Percentiles rank a stretch among this genome's conserved stretches.
These are phyloP conservation scores for Glomus cerebriforme DNA, from an alignment of 192 early-diverging fungal species.

Conservation along the genomic window DNA sequence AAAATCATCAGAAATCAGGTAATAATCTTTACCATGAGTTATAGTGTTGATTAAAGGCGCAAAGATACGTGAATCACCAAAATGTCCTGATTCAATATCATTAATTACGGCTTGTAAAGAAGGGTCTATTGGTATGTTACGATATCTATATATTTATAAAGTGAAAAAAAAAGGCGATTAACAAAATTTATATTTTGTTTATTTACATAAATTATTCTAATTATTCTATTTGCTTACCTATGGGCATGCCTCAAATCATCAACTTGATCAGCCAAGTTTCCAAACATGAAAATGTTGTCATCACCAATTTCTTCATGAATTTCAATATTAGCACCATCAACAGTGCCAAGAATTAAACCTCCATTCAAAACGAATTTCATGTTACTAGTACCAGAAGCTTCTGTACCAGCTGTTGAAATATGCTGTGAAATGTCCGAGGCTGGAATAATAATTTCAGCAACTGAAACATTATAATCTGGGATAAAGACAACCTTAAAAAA, in stretches of 20 bases:
- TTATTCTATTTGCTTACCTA: conserved; percentile 40
- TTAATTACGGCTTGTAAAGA: conserved; percentile 81
- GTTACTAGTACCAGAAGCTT: conserved; percentile 98
- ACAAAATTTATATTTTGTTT: neutral
- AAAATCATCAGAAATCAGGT: conserved; percentile 87
- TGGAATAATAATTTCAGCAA: conserved; percentile 94
- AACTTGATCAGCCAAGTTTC: conserved; percentile 85
- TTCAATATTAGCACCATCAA: conserved; percentile 99
- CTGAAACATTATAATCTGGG: conserved; percentile 97
- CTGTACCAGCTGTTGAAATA: conserved; percentile 98
- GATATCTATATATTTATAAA: conserved; percentile 57
- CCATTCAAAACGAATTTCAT: conserved; percentile 99
- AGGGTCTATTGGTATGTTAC: conserved; percentile 73
- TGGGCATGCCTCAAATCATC: conserved; percentile 93
- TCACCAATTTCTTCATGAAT: conserved; percentile 95
- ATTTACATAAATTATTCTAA: neutral
- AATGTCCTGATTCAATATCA: conserved; percentile 76
- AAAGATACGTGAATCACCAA: conserved; percentile 82
- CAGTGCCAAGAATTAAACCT: conserved; percentile 95
- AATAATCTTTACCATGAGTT: conserved; percentile 87
- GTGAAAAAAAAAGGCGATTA: neutral
- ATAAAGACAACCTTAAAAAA: conserved; percentile 79
- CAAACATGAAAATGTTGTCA: conserved; percentile 99
- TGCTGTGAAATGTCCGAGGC: conserved; percentile 99
- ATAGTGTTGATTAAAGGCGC: conserved; percentile 75